Base-by-base conservation (phyloP, 805 yeast species). In the Barnettozyma vustinii region DNA sequence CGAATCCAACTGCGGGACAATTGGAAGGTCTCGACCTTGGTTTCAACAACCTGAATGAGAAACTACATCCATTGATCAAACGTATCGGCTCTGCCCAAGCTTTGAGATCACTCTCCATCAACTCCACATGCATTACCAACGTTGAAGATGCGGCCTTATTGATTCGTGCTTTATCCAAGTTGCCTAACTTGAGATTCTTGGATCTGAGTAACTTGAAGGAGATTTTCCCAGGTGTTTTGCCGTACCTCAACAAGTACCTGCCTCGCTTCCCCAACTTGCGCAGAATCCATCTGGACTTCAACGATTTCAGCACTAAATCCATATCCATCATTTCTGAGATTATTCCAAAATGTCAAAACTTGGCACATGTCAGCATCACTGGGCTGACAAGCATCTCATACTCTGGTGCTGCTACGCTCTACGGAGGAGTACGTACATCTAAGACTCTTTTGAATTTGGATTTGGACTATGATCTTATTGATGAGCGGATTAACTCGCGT, bases 21-120 rank as follows among this genome's bases (percentile, higher is more conserved):
- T 73, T 79, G 21, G 67, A 79, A 54, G 97, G 97, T 4, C 65
- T 91, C 6, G 97, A 90, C 69, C 58, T 91, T 19, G 95, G 96
- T 3, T 91, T 84, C 60, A 91, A 91, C 62, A 91, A 87, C 61
- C 66, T 85, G 35, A 59, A 62, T 64, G 48, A 61, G 62, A 51
- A 65, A 58, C 42, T 60, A 39, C 58, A 57, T 25, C 61, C 63
- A 16, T 44, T 61, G 42, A 57, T 57, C 21, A 61, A 58, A 45
- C 56, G 49, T 32, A 46, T 55, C 21, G 33, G 33, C 5, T 15
- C 43, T 4, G 33, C 33, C 9, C n/a, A 23, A 26, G 20, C 43
- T 5, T 27, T 40, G 9, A n/a, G 33, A 16, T 1, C 42, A 46
- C 20, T 47, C 37, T 37, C 54, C 56, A 9, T 15, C 50, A 3